A percentile compares a stretch with the other conserved stretches of the same genome.
Conservation (phyloP, 306 rosid species). For the Comarum palustre region DNA sequence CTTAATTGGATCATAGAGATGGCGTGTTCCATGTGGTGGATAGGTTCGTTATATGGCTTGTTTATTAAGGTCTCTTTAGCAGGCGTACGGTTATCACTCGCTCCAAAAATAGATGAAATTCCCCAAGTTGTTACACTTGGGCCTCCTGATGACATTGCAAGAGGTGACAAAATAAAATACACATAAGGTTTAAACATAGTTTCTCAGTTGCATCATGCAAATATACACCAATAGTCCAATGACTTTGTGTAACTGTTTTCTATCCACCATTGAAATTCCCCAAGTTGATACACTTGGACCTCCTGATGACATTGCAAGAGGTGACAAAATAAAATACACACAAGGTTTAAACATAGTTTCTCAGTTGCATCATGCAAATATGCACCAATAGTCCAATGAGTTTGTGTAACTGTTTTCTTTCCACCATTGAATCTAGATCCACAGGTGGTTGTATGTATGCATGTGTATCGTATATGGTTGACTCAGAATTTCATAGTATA, state of each 20-base stretch:
- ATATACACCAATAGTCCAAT: not conserved
- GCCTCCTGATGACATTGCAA: slow-evolving; percentile 45
- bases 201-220: not conserved
- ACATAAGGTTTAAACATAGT: not conserved
- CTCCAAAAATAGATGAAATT: slow-evolving; percentile 88
- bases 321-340: slow-evolving; percentile 15
- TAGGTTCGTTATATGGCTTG: slow-evolving; percentile 56
- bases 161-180: slow-evolving; percentile 13
- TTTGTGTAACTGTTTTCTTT: not conserved
- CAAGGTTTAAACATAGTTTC: not conserved
- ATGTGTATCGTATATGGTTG: not conserved
- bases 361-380: not conserved
- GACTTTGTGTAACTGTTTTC: too few species aligned
- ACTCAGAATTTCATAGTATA: not conserved
- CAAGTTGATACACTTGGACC: slow-evolving; percentile 58
- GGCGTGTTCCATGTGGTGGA: slow-evolving; percentile 60
- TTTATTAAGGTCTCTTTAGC: slow-evolving; percentile 51
- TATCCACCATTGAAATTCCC: slow-evolving; percentile 97
- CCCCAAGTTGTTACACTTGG: slow-evolving; percentile 76
- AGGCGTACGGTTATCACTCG: slow-evolving; percentile 57
- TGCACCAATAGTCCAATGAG: not conserved
- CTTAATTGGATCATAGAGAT: slow-evolving; percentile 74
- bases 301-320: slow-evolving; percentile 42
- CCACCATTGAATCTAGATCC: not conserved
- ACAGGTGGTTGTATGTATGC: not conserved